Conservation (phyloP, 345 rosid species). For the Aquilaria yunnanensis region DNA sequence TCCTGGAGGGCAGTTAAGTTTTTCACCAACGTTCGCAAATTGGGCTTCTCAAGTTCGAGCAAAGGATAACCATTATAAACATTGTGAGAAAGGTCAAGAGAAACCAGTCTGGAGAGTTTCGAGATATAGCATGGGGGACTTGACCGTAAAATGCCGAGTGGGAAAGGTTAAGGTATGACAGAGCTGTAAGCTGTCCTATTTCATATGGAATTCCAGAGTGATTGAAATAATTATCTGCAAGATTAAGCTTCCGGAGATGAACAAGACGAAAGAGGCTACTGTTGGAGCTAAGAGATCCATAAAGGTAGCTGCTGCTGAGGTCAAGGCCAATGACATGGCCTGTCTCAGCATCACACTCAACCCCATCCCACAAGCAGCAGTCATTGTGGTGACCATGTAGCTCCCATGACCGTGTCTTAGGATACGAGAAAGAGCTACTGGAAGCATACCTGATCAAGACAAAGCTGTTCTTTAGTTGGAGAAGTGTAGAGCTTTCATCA, state of each 20-base stretch:
- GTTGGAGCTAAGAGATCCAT: not conserved
- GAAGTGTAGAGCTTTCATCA: not conserved
- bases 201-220: not conserved
- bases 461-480: not conserved
- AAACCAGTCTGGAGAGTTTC: too few species aligned
- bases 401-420: not conserved
- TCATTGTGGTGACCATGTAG: not conserved
- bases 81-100: too few species aligned
- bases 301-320: not conserved
- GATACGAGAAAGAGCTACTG: not conserved
- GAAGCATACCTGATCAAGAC: not conserved
- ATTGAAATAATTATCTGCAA: not conserved
- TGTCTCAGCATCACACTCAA: too few species aligned
- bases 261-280: not conserved
- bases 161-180: not conserved
- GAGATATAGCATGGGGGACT: too few species aligned
- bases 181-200: not conserved
- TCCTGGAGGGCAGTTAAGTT: too few species aligned
- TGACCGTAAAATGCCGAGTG: too few species aligned
- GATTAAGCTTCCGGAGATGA: not conserved
- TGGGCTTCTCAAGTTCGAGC: too few species aligned
- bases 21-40: too few species aligned
- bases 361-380: too few species aligned
- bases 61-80: too few species aligned
- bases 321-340: not conserved